phyloP scores from a whole-genome alignment of 2,329 filamentous ascomycete species.

The Nannizzia gypsea region DNA sequence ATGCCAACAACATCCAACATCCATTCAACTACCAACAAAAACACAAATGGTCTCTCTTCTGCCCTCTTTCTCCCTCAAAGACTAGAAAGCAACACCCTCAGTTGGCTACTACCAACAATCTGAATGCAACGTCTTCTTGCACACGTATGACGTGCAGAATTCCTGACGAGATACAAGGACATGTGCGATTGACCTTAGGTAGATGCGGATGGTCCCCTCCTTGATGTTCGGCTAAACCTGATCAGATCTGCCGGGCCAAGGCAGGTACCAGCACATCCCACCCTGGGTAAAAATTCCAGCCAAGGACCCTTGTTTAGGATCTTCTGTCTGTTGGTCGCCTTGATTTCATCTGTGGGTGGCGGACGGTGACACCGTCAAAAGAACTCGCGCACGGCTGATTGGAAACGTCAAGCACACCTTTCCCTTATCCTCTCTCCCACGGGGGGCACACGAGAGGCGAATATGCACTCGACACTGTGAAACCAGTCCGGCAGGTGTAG shows the following conservation, averaged over 20 bases:
- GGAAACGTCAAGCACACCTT: neutral
- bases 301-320: neutral
- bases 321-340: neutral
- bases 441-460: neutral
- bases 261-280: neutral
- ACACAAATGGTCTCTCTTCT: neutral
- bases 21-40: too few species aligned
- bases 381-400: neutral
- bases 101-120: neutral
- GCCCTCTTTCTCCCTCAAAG: neutral
- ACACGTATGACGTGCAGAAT: neutral
- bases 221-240: neutral
- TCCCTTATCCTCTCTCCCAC: neutral
- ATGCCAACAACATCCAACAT: slow-evolving; percentile 1
- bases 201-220: neutral
- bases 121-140: neutral
- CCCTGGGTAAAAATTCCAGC: neutral
- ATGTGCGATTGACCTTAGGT: neutral
- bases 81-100: neutral
- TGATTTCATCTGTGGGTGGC: neutral
- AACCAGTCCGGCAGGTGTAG: neutral
- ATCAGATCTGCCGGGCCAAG: neutral
- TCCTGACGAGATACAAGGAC: neutral
- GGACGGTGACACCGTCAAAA: slow-evolving; percentile 1
- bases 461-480: neutral